Evolutionary conservation across 1,139 yeast species (phyloP), one percentile per base, ranked within the genome.

Genomic region (Debaryomyces singareniensis): DNA sequence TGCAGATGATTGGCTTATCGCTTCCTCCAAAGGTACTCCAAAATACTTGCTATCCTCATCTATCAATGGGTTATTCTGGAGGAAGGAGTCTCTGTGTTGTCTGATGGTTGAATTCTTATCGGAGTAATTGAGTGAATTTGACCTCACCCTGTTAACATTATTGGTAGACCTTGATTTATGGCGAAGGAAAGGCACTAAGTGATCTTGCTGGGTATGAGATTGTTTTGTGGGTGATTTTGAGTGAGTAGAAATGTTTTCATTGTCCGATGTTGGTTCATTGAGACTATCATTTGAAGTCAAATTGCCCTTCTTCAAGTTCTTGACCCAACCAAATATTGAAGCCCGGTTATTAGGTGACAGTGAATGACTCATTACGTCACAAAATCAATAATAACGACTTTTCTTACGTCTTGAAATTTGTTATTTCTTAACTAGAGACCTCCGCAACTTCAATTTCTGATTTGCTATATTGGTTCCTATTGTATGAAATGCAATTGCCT

Each of bases 11-110:
- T 79, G 73, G 25, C 69, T 60, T 31, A 89, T 70, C 14, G 95
- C 84, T 20, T 72, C 71, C 15, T 72, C 74, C 18, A 91, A 62
- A 1, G 91, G 75, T 2, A 81, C 89, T n/a, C 96, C 96, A 60
- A 91, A 91, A 31, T 91, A 85, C 42, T 61, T 57, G 21, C 74
- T 61, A 47, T 72, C 66, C 30, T 71, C 69, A 46, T 56, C 71
- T 26, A 63, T 60, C 32, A 66, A 44, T 14, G 68, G 61, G 41
- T 65, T 63, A 43, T 53, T 59, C 37, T 65, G 67, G 27, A 76
- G 51, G 44, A 75, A 75, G 10, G 73, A 65, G 47, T 75, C 82
- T 23, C 81, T 55, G 42, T 72, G 78, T 38, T 68, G 75, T 43
- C 76, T 60, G 20, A 75, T 60, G 44, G 48, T 58, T 33, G 50